phyloP scores from a whole-genome alignment of 352 stramenopile species.

The Phytopythium boreale region DNA sequence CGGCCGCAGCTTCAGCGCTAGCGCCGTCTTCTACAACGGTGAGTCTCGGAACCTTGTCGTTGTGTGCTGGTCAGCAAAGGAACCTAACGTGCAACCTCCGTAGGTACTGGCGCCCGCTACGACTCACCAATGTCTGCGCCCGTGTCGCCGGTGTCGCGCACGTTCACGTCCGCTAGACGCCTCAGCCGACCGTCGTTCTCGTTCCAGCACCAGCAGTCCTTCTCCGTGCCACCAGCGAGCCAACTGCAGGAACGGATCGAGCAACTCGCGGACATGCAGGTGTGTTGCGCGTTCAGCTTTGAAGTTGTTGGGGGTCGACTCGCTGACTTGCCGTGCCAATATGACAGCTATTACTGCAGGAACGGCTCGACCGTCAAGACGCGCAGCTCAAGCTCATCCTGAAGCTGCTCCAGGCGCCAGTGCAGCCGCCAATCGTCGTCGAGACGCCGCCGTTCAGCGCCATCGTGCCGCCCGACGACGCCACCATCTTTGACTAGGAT shows the following conservation, averaged over 20 bases:
- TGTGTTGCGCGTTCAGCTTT: conserved; percentile 13
- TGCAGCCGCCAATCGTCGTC: conserved; percentile 9
- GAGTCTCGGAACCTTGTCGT: background rate
- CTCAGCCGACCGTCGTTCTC: conserved; percentile 17
- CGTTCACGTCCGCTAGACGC: conserved; percentile 6
- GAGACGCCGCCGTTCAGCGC: conserved; percentile 47
- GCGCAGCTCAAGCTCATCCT: conserved; percentile 54
- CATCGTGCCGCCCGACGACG: conserved; percentile 32
- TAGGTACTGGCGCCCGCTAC: conserved; percentile 3
- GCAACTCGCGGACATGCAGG: conserved; percentile 48
- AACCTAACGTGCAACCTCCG: conserved; percentile 2
- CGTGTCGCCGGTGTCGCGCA: conserved; percentile 20
- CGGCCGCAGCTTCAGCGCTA: conserved; percentile 45
- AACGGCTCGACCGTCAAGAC: conserved; percentile 53
- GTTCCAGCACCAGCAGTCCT: conserved; percentile 16
- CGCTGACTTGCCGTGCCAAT: background rate
- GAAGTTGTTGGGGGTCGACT: background rate
- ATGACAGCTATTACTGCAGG: conserved; percentile 44
- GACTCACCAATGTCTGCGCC: conserved; percentile 28
- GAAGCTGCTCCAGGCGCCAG: conserved; percentile 31
- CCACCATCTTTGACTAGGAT: background rate
- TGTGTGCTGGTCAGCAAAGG: no score
- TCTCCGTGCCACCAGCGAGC: conserved; percentile 14
- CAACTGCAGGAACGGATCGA: conserved; percentile 57
- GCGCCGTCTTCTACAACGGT: conserved; percentile 29